Conservation (phyloP, 345 rosid species). For the Salix viminalis region DNA sequence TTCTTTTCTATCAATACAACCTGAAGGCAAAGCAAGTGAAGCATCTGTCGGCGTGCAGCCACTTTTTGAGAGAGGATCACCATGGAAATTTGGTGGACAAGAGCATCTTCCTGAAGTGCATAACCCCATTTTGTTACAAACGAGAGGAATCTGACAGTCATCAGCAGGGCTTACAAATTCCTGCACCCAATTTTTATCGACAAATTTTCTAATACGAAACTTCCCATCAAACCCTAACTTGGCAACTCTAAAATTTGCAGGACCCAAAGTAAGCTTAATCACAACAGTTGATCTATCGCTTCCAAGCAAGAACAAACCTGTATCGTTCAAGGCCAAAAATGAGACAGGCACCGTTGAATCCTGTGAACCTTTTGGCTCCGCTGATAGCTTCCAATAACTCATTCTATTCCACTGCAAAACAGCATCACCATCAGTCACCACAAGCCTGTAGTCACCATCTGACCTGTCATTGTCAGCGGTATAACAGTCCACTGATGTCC, state of each 20-base stretch:
- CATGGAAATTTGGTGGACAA: conserved; percentile 11
- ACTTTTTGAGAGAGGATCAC: background rate
- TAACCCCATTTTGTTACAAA: conserved; percentile 57
- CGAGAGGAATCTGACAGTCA: conserved; percentile 55
- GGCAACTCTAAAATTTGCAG: conserved; percentile 51
- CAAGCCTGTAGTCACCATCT: conserved; percentile 5
- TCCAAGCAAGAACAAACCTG: conserved; percentile 59
- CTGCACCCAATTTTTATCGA: conserved; percentile 28
- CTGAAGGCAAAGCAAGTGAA: conserved; percentile 40
- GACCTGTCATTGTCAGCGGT: background rate
- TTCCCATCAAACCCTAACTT: conserved; percentile 54
- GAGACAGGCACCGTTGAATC: background rate
- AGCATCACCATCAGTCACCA: conserved; percentile 15
- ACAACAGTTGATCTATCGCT: conserved; percentile 50
- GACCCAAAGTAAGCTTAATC: conserved; percentile 36
- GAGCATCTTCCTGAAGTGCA: conserved; percentile 27
- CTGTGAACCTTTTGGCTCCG: background rate
- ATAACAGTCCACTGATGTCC: background rate
- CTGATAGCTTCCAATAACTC: conserved; percentile 20
- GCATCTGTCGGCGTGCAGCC: conserved; percentile 51
- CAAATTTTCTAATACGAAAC: conserved; percentile 44
- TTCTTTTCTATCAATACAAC: conserved; percentile 41
- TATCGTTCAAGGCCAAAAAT: conserved; percentile 22
- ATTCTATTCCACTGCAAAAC: conserved; percentile 18
- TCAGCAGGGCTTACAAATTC: conserved; percentile 58